Percentiles rank a stretch among this genome's conserved stretches.
Conservation (phyloP, 2,329 filamentous ascomycete genomes). For the Teratosphaeriaceae sp. region DNA sequence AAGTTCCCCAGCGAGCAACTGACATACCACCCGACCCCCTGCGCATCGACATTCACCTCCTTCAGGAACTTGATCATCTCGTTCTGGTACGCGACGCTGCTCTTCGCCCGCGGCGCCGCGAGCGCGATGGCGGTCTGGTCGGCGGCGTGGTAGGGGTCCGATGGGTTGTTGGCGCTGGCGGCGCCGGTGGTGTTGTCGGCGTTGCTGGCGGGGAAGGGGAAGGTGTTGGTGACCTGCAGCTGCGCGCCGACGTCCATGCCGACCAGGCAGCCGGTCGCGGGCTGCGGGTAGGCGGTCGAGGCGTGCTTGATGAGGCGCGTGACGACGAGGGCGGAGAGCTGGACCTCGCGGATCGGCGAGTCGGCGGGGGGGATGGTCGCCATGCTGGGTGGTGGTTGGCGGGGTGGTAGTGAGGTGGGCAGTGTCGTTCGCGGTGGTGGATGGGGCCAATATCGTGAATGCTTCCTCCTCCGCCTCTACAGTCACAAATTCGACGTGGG, state of each 20-base stretch:
- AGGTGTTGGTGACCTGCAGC: slow-evolving; percentile 89
- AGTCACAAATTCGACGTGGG: background rate
- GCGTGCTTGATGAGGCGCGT: slow-evolving; percentile 99
- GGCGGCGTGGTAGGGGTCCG: slow-evolving; percentile 66
- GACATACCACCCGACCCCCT: slow-evolving; percentile 98
- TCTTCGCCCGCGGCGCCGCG: slow-evolving; percentile 85
- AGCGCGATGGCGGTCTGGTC: slow-evolving; percentile 68
- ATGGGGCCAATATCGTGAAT: background rate
- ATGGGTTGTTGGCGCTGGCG: slow-evolving; percentile 26
- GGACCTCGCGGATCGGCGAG: slow-evolving; percentile 63
- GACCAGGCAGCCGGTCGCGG: slow-evolving; percentile 82
- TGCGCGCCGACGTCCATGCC: slow-evolving; percentile 81
- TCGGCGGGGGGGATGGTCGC: slow-evolving; percentile 19
- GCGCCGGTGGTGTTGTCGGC: slow-evolving; percentile 55
- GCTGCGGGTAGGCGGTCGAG: slow-evolving; percentile 78
- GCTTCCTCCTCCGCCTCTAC: background rate
- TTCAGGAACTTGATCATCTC: slow-evolving; percentile 97
- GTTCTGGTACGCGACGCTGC: slow-evolving; percentile 79
- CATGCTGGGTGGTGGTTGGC: slow-evolving; percentile 15
- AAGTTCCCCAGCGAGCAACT: slow-evolving; percentile 99
- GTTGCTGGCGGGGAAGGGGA: slow-evolving; percentile 72
- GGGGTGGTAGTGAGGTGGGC: slow-evolving; percentile 2
- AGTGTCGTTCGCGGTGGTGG: background rate
- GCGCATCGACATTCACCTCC: slow-evolving; percentile 97
- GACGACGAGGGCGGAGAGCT: slow-evolving; percentile 91